Evolutionary conservation across 208 protist species (phyloP).

Genomic region (Angomonas deanei): DNA sequence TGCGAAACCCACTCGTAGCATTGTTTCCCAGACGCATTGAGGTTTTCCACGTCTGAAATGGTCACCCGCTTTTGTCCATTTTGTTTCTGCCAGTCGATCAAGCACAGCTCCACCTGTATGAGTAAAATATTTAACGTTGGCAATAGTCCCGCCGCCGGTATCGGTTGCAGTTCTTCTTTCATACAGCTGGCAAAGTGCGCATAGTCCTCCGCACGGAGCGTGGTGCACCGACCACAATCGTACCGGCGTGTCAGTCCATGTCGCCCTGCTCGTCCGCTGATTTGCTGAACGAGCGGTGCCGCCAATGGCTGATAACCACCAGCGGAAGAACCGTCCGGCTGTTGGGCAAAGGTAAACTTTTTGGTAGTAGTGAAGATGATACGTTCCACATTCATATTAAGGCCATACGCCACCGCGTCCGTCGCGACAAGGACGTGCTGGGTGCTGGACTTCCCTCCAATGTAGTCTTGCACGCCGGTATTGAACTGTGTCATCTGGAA

Average conservation of each 20-base stretch:
- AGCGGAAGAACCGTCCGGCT: background rate
- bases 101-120: constrained; percentile 52
- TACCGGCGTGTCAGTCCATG: constrained; percentile 48
- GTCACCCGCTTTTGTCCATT: too few species aligned
- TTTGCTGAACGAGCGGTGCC: constrained; percentile 48
- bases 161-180: constrained; percentile 7
- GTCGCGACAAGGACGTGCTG: constrained; percentile 88
- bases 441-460: background rate
- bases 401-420: constrained; percentile 93
- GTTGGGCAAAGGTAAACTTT: constrained; percentile 42
- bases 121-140: constrained; percentile 69
- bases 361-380: constrained; percentile 76
- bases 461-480: constrained; percentile 27
- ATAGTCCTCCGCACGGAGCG: constrained; percentile 43
- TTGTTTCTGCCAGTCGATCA: background rate
- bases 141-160: constrained; percentile 55
- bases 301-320: constrained; percentile 24
- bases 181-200: constrained; percentile 11
- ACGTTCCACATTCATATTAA: constrained; percentile 93
- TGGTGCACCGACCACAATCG: constrained; percentile 55
- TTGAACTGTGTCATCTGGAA: constrained; percentile 85
- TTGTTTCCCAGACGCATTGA: background rate
- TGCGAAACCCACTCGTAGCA: constrained; percentile 1
- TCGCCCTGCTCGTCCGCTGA: constrained; percentile 87
- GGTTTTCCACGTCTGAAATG: background rate